Conservation (phyloP, 495 filamentous ascomycete genomes). For the Lophium mytilinum region DNA sequence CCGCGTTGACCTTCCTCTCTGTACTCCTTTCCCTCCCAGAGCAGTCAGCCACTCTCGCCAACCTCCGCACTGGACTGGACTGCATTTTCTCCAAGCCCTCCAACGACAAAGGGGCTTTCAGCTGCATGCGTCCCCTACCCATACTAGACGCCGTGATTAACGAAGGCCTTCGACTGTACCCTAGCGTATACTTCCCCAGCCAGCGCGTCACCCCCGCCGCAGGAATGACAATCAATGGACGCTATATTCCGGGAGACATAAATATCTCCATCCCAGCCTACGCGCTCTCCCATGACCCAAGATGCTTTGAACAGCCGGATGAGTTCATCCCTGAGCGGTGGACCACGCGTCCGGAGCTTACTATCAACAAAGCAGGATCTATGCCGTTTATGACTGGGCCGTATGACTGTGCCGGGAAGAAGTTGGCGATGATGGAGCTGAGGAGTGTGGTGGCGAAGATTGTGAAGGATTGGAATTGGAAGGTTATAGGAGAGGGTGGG, state of each 20-base stretch:
- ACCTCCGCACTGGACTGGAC: no score
- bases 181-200: background rate
- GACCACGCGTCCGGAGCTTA: conserved; percentile 10
- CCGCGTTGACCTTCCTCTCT: conserved; percentile 4
- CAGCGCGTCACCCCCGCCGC: conserved; percentile 2
- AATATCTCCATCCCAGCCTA: conserved; percentile 1
- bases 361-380: conserved; percentile 3
- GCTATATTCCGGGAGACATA: conserved; percentile 2
- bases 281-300: conserved; percentile 1
- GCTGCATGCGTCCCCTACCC: background rate
- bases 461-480: background rate
- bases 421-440: conserved; percentile 7
- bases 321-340: conserved; percentile 15
- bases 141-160: conserved; percentile 1
- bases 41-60: no score
- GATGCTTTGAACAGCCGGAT: conserved; percentile 1
- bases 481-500: background rate
- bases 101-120: background rate
- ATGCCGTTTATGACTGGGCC: conserved; percentile 6
- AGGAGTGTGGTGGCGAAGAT: conserved; percentile 2
- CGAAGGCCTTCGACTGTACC: conserved; percentile 6
- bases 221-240: conserved; percentile 3
- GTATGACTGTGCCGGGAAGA: conserved; percentile 5
- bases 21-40: background rate
- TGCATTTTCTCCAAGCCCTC: no score